Evolutionary conservation across 768 basidiomycete genomes (phyloP), one percentile per base, ranked within the genome.

Genomic region (Russula emetica): DNA sequence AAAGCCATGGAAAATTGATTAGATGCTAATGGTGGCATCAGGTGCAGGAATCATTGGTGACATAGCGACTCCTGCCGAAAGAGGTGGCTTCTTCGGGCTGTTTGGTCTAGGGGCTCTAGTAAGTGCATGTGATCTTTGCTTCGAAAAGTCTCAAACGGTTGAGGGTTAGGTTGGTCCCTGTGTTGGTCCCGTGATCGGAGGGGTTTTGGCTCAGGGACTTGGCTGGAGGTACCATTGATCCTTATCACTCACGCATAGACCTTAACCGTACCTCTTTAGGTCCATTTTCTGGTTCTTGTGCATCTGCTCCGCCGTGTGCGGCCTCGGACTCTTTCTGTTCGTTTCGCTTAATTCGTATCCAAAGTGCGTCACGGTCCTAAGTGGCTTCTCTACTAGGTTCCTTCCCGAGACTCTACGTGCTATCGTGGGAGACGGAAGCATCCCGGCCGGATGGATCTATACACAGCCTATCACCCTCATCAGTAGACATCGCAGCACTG

Each of bases 21-120:
- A 32, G 18, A 8, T 18, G 5, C 63, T 50, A 6, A 38, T 34
- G 44, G 4, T 45, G 22, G 24, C 42, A 57, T 30, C 44, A 84
- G 86, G 86, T 58, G 84, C 87, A 38, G 92, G 92, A 6, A 84
- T 90, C 7, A 82, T 95, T 60, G 84, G 84, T 2, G 92, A 95
- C 71, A 87, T 95, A 30, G 82, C 89, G 6, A 81, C 81, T 2
- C 85, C 83, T 0, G 79, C 82, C 42, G 90, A 94, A 74, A 77
- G 92, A 40, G 92, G 88, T 20, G 82, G 84, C 8, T 91, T 86
- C 74, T 81, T 85, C 60, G 92, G 90, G 3, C 55, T 89, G 9
- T 90, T 84, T 72, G 78, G 74, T 40, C 62, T 87, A 3, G 87
- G 87, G 0, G 85, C 87, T n/a, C 79, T 85, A 79, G 86, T 84